phyloP scores from a whole-genome alignment of 2,329 filamentous ascomycete species.

The Penicillium expansum region DNA sequence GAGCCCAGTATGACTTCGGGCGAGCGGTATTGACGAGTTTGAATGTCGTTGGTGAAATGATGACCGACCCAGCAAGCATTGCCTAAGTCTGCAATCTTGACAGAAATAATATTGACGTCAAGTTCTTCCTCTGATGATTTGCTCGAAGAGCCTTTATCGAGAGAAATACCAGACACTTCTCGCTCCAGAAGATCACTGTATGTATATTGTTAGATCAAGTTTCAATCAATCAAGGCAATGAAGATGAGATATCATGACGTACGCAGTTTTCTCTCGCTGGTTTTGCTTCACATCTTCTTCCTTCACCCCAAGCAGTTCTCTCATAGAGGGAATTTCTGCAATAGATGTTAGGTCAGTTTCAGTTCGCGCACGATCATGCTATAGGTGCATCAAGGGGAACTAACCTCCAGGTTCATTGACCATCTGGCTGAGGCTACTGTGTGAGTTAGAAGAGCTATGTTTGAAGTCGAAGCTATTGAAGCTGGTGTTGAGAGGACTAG shows the following conservation, averaged over 20 bases:
- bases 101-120: conserved; percentile 76
- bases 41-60: conserved; percentile 99
- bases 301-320: conserved; percentile 51
- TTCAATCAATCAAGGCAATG: background rate
- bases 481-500: conserved; percentile 87
- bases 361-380: conserved; percentile 24
- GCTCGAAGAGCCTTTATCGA: conserved; percentile 65
- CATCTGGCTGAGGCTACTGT: conserved; percentile 79
- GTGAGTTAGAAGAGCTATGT: conserved; percentile 61
- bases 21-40: conserved; percentile 94
- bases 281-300: conserved; percentile 67
- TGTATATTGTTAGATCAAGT: conserved; percentile 11
- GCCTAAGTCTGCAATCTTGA: conserved; percentile 97
- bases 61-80: conserved; percentile 99
- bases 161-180: conserved; percentile 90
- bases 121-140: conserved; percentile 29
- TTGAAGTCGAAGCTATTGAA: conserved; percentile 74
- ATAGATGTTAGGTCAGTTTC: conserved; percentile 43
- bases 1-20: conserved; percentile 94
- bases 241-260: conserved; percentile 43
- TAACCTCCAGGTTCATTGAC: conserved; percentile 69
- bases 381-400: conserved; percentile 33
- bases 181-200: conserved; percentile 79
- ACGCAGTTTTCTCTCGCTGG: conserved; percentile 91
- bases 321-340: conserved; percentile 56